Evolutionary conservation across 2,329 filamentous ascomycete genomes (phyloP).

Genomic region (Cercospora citrullina): DNA sequence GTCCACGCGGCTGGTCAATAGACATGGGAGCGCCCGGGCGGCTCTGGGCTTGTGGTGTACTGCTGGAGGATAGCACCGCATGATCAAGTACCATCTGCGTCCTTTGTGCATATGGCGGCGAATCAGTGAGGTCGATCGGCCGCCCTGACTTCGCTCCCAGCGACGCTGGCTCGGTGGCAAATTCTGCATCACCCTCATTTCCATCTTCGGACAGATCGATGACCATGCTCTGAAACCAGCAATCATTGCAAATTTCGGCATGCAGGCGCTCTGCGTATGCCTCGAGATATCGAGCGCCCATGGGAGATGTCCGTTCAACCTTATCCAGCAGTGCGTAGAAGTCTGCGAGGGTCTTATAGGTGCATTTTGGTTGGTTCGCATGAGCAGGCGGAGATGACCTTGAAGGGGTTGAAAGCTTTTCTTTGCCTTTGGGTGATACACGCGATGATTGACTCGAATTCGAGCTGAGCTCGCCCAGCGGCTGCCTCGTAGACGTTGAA

Average conservation of each 20-base stretch:
- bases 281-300: conserved; percentile 25
- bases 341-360: conserved; percentile 20
- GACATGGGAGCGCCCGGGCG: background rate
- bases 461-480: conserved; percentile 14
- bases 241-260: conserved; percentile 23
- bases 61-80: background rate
- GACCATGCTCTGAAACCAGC: conserved; percentile 24
- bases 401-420: background rate
- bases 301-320: conserved; percentile 26
- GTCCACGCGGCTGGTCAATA: background rate
- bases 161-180: background rate
- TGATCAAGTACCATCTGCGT: background rate
- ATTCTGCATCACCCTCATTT: background rate
- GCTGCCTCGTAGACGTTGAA: background rate
- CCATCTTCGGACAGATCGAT: conserved; percentile 1
- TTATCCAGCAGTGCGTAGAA: conserved; percentile 29
- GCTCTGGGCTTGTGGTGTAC: background rate
- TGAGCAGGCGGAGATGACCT: conserved; percentile 11
- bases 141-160: background rate
- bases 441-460: conserved; percentile 13
- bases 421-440: conserved; percentile 14
- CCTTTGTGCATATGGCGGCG: background rate
- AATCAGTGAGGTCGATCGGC: background rate
- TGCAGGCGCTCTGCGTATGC: conserved; percentile 28
- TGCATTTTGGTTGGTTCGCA: background rate